phyloP scores from a whole-genome alignment of 306 rosid species.

The Bauhinia variegata region DNA sequence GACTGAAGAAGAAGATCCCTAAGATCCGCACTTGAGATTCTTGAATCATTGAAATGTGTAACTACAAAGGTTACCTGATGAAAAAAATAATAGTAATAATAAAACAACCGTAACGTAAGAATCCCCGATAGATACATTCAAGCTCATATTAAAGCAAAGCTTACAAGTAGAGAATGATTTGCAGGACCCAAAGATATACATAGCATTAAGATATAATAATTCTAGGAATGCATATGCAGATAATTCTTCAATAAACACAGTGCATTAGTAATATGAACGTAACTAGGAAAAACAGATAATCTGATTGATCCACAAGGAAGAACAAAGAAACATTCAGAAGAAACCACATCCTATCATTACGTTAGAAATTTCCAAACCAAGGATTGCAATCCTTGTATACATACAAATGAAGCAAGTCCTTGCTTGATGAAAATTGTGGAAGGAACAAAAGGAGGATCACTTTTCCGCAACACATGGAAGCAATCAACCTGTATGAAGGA shows the following conservation, averaged over 20 bases:
- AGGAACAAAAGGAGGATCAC: slow-evolving; percentile 95
- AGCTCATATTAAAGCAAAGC: slow-evolving; percentile 24
- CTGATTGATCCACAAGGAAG: not conserved
- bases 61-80: slow-evolving; percentile 88
- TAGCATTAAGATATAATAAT: slow-evolving; percentile 14
- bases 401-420: slow-evolving; percentile 91
- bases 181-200: not conserved
- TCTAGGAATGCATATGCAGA: not conserved
- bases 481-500: slow-evolving; percentile 78
- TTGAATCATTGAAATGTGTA: slow-evolving; percentile 89
- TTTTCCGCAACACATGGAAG: slow-evolving; percentile 93
- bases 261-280: not conserved
- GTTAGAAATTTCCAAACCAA: not conserved
- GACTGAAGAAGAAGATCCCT: slow-evolving; percentile 97
- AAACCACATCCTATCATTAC: slow-evolving; percentile 7
- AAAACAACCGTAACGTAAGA: slow-evolving; percentile 27
- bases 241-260: not conserved
- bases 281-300: not conserved
- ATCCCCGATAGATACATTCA: slow-evolving; percentile 18
- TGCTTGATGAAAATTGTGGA: slow-evolving; percentile 81
- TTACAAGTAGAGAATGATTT: slow-evolving; percentile 6
- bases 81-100: slow-evolving; percentile 34
- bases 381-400: slow-evolving; percentile 29
- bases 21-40: slow-evolving; percentile 94
- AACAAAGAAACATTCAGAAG: not conserved